Percentiles rank a stretch among this genome's conserved stretches.
Evolutionary conservation across 2,329 filamentous ascomycete species (phyloP).

Genomic region (Nemania sp.): DNA sequence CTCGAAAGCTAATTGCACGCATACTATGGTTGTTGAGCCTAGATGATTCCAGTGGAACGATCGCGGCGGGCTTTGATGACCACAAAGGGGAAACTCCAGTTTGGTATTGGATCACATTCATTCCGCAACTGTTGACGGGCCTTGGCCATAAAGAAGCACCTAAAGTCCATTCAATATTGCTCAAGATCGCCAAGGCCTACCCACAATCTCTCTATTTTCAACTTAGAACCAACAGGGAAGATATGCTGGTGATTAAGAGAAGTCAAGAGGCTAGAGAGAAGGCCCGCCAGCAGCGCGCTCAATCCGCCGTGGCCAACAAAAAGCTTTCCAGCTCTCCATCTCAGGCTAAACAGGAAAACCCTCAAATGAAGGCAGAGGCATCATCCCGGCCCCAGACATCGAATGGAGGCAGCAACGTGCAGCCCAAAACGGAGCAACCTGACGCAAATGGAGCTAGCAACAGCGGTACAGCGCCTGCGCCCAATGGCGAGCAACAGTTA

Average conservation of each 20-base stretch:
- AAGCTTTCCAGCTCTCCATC: constrained; percentile 54
- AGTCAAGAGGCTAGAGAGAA: constrained; percentile 77
- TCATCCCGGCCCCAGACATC: constrained; percentile 56
- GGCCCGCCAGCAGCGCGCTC: constrained; percentile 52
- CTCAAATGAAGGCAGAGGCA: constrained; percentile 47
- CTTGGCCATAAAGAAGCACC: constrained; percentile 89
- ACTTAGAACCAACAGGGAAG: constrained; percentile 88
- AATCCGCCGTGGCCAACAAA: constrained; percentile 49
- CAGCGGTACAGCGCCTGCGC: constrained; percentile 28
- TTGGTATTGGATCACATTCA: constrained; percentile 99
- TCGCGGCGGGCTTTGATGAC: constrained; percentile 87
- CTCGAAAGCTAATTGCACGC: constrained; percentile 86
- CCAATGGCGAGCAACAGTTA: constrained; percentile 35
- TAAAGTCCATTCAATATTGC: constrained; percentile 81
- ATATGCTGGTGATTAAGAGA: constrained; percentile 92
- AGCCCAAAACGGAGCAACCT: constrained; percentile 52
- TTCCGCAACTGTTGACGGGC: constrained; percentile 91
- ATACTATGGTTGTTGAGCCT: constrained; percentile 95
- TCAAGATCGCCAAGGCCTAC: constrained; percentile 93
- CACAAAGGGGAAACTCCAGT: constrained; percentile 97
- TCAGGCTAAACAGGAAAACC: constrained; percentile 58
- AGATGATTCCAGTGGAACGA: constrained; percentile 82
- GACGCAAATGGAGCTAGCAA: constrained; percentile 39
- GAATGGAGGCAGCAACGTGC: constrained; percentile 49
- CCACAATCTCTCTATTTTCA: constrained; percentile 97